Evolutionary conservation across 441 rosid species (phyloP).

Genomic region (Mallotus japonicus): DNA sequence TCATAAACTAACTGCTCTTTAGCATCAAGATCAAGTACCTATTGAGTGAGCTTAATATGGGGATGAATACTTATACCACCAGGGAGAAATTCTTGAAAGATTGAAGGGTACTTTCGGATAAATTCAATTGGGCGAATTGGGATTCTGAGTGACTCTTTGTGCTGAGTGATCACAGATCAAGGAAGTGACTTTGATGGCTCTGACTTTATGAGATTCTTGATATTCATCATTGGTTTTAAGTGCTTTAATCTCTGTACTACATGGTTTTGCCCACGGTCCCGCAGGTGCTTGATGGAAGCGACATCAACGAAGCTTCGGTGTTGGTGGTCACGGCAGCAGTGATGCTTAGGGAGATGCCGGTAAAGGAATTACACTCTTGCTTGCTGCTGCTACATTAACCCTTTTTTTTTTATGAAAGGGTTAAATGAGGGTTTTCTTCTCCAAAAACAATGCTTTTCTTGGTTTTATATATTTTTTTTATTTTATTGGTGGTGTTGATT

Average conservation of each 20-base stretch:
- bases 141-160: slow-evolving; percentile 50
- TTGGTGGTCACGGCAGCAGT: slow-evolving; percentile 16
- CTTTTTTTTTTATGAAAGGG: neutral
- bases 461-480: too few relatives aligned
- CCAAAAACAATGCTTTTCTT: too few relatives aligned
- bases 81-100: slow-evolving; percentile 71
- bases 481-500: too few relatives aligned
- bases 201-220: slow-evolving; percentile 70
- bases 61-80: slow-evolving; percentile 71
- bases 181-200: slow-evolving; percentile 88
- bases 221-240: slow-evolving; percentile 56
- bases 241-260: slow-evolving; percentile 78
- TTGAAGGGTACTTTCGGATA: slow-evolving; percentile 64
- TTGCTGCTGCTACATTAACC: neutral
- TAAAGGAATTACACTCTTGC: slow-evolving; percentile 36
- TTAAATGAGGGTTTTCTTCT: slow-evolving; percentile 22
- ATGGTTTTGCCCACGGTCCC: slow-evolving; percentile 92
- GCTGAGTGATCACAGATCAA: slow-evolving; percentile 50
- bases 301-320: slow-evolving; percentile 33
- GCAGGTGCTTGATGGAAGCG: slow-evolving; percentile 44
- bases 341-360: slow-evolving; percentile 28
- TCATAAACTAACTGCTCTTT: slow-evolving; percentile 80
- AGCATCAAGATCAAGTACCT: slow-evolving; percentile 64
- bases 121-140: slow-evolving; percentile 83
- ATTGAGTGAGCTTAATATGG: slow-evolving; percentile 76